Percentiles rank a stretch among this genome's conserved stretches.
phyloP scores from a whole-genome alignment of 306 rosid species.

The Trifolium fragiferum region DNA sequence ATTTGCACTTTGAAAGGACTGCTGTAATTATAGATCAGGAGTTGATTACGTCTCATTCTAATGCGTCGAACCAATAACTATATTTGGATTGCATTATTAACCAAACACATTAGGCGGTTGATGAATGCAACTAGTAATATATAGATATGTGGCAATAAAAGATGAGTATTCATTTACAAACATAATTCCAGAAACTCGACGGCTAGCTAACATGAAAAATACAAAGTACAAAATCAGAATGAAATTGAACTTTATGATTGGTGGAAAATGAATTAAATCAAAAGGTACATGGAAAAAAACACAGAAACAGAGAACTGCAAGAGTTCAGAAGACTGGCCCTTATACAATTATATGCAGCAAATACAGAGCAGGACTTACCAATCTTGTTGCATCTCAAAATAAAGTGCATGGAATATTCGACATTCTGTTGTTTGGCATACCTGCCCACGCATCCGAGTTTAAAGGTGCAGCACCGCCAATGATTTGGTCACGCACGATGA shows the following conservation, averaged over 20 bases:
- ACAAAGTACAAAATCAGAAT: slow-evolving; percentile 40
- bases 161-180: slow-evolving; percentile 29
- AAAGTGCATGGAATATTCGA: slow-evolving; percentile 35
- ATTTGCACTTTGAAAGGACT: neutral
- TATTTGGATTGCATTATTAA: slow-evolving; percentile 21
- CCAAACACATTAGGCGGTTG: slow-evolving; percentile 28
- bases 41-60: neutral
- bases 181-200: slow-evolving; percentile 40
- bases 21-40: neutral
- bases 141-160: slow-evolving; percentile 8
- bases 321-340: slow-evolving; percentile 49
- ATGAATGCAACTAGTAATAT: slow-evolving; percentile 29
- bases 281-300: slow-evolving; percentile 49
- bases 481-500: slow-evolving; percentile 90
- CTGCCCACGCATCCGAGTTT: slow-evolving; percentile 36
- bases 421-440: slow-evolving; percentile 39
- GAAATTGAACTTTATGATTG: slow-evolving; percentile 57
- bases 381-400: slow-evolving; percentile 34
- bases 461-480: slow-evolving; percentile 83
- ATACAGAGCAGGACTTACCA: slow-evolving; percentile 38
- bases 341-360: slow-evolving; percentile 51
- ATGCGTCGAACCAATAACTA: neutral
- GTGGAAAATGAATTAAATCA: slow-evolving; percentile 56
- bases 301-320: slow-evolving; percentile 41
- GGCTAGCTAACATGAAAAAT: slow-evolving; percentile 35